Evolutionary conservation across 768 basidiomycete species (phyloP), one percentile per base, ranked within the genome.

Genomic region (Goffeauzyma gilvescens): DNA sequence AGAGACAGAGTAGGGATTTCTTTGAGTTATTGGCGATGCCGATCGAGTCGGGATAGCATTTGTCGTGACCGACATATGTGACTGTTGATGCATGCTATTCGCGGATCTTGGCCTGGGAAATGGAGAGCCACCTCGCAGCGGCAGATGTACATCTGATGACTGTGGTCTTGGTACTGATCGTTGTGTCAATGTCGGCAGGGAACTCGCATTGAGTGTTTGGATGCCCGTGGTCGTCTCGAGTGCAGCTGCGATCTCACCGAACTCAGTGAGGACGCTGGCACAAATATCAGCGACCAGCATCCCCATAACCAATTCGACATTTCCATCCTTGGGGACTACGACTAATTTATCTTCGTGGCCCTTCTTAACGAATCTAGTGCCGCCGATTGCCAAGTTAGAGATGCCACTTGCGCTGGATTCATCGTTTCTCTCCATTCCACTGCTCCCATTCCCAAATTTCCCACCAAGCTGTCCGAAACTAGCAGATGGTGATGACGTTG

Each of bases 241-340:
- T 1, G 72, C 72, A 62, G 78, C 48, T 52, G 93, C 90, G 67
- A 93, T 61, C 27, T 74, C 72, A 27, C 84, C 80, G 51, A 96
- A 79, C 60, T 85, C 84, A 17, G 74, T 74, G 18, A 98, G 68
- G 37, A 95, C 74, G 48, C 79, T 76, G 25, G 86, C 85, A 51
- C 84, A 87, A 15, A 93, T 64, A 56, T 86, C 85, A 14, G 84
- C 85, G 42, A 98, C 65, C 31, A 95, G 66, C 14, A 85, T 85
- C 23, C 83, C 82, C 41, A 96, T 71, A 59, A 89, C 87, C 23
- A 84, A 63, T 52, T 75, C 79, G 60, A 85, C 82, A 54, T 89
- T 85, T 5, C 80, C 81, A 52, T 76, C 72, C 49, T 72, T 75
- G 3, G 86, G 87, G 37, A 93, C 81, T 21, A 83, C 69, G 15